phyloP scores from a whole-genome alignment of 129 eudicot species.

The Ambrosia artemisiifolia region DNA sequence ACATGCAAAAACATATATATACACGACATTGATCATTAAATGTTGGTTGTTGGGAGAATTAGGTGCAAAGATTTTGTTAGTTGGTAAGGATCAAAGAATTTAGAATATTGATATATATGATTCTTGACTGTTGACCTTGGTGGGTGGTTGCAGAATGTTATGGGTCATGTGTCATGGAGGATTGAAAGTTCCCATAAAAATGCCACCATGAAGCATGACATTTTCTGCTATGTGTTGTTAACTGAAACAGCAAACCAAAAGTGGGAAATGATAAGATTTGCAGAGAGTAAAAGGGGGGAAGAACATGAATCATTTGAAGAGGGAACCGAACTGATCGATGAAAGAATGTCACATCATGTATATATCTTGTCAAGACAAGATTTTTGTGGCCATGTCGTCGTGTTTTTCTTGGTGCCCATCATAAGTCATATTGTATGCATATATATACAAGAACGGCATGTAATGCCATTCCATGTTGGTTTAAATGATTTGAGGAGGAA shows the following conservation, averaged over 20 bases:
- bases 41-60: constrained; percentile 31
- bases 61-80: constrained; percentile 36
- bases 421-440: neutral
- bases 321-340: constrained; percentile 10
- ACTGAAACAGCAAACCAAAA: constrained; percentile 50
- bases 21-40: constrained; percentile 7
- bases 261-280: constrained; percentile 57
- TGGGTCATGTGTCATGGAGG: constrained; percentile 60
- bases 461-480: constrained; percentile 14
- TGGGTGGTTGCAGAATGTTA: constrained; percentile 58
- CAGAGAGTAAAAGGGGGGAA: constrained; percentile 41
- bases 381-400: constrained; percentile 26
- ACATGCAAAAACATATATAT: neutral
- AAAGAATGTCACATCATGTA: constrained; percentile 26
- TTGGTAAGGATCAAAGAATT: constrained; percentile 17
- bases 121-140: constrained; percentile 14
- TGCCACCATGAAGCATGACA: constrained; percentile 39
- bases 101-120: constrained; percentile 16
- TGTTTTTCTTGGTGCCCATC: constrained; percentile 35
- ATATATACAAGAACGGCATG: constrained; percentile 7
- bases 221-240: constrained; percentile 37
- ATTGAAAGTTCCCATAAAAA: constrained; percentile 34
- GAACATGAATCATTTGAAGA: constrained; percentile 19
- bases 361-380: constrained; percentile 39
- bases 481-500: neutral